Conservation (phyloP, 345 rosid genomes). For the Brassica cretica region DNA sequence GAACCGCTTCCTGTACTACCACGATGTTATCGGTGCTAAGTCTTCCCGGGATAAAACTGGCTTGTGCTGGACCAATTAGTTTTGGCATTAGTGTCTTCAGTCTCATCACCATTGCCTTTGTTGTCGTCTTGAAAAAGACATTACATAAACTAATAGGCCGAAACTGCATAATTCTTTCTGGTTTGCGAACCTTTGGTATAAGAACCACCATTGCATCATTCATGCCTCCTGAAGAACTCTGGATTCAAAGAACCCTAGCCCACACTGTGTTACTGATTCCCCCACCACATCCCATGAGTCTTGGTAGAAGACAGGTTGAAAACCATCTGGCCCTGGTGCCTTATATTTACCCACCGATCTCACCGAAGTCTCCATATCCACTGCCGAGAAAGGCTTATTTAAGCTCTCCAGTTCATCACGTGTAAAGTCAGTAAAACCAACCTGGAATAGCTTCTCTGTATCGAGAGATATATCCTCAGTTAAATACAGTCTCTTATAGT, state of each 20-base stretch:
- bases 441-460: no score
- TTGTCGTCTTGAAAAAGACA: neutral
- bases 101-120: neutral
- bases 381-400: neutral
- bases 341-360: neutral
- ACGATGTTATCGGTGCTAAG: neutral
- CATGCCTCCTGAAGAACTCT: neutral
- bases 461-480: no score
- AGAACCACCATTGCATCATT: neutral
- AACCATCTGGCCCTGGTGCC: neutral
- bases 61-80: neutral
- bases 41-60: neutral
- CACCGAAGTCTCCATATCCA: neutral
- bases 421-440: no score
- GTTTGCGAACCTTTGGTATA: neutral
- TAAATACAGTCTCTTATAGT: no score
- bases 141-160: neutral
- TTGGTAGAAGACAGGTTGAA: neutral
- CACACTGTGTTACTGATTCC: neutral
- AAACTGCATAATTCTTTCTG: neutral
- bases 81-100: neutral
- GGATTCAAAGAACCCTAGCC: neutral
- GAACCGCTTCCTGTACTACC: neutral
- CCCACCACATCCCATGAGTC: neutral
- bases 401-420: neutral